Evolutionary conservation across 139 green algal genomes (phyloP).

Genomic region (Gonium pectorale): DNA sequence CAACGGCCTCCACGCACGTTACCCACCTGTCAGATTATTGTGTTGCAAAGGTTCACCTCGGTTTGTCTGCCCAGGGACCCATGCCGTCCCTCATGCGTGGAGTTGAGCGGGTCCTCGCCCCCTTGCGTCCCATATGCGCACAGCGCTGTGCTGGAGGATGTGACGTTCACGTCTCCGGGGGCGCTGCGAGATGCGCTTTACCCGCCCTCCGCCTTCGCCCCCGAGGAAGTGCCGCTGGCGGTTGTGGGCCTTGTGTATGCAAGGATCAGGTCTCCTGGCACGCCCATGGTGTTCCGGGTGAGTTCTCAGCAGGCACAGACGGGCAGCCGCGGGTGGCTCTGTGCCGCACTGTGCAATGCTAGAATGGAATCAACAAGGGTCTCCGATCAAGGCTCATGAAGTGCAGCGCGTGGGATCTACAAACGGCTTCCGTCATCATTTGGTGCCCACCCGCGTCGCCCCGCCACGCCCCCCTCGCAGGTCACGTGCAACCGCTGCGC

Average conservation of each 20-base stretch:
- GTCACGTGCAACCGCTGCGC: neutral
- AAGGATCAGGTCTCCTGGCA: neutral
- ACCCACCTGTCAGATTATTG: too few relatives aligned
- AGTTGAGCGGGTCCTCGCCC: too few relatives aligned
- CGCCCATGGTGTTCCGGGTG: neutral
- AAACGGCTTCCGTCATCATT: neutral
- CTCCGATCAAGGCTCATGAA: too few relatives aligned
- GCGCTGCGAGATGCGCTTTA: neutral
- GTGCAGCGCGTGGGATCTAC: neutral
- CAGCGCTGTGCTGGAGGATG: neutral
- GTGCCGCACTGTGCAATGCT: neutral
- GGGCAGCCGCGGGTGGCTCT: too few relatives aligned
- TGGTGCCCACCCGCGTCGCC: too few relatives aligned
- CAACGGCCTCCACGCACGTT: too few relatives aligned
- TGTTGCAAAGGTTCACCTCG: too few relatives aligned
- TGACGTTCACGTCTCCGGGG: neutral
- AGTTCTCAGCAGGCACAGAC: neutral
- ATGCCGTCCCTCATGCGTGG: too few relatives aligned
- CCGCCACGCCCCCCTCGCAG: too few relatives aligned
- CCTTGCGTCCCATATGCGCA: too few relatives aligned
- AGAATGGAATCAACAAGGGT: neutral
- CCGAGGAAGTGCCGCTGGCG: neutral
- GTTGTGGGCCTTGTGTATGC: slow-evolving; percentile 4
- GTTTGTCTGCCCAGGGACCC: too few relatives aligned
- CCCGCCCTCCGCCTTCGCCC: neutral